These are phyloP conservation scores for Microbotryum violaceum DNA, from an alignment of 1,284 basidiomycete species.

Conservation along the genomic window DNA sequence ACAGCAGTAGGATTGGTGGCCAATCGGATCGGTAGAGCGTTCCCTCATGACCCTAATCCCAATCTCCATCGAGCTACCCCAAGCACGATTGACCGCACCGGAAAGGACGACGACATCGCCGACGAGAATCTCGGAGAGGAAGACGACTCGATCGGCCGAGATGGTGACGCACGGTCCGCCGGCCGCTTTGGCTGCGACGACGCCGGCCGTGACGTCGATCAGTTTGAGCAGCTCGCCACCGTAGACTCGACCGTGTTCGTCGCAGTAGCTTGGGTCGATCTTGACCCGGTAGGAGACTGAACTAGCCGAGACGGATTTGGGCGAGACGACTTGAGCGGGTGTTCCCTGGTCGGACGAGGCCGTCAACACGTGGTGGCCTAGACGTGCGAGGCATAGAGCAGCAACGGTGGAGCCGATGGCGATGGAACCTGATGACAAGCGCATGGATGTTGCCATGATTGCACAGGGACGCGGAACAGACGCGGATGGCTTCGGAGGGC, in stretches of 20 bases:
- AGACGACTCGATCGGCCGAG: constrained; percentile 38
- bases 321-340: no score
- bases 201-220: constrained; percentile 43
- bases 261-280: constrained; percentile 18
- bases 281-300: constrained; percentile 23
- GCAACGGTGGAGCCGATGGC: no score
- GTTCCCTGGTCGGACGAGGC: no score
- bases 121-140: constrained; percentile 28
- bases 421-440: no score
- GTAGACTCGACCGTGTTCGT: constrained; percentile 36
- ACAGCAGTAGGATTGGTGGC: constrained; percentile 38
- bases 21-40: constrained; percentile 21
- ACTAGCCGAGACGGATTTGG: constrained; percentile 2
- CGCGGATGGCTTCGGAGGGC: no score
- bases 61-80: constrained; percentile 41
- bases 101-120: constrained; percentile 39
- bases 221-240: constrained; percentile 43
- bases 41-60: constrained; percentile 41
- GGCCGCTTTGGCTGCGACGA: constrained; percentile 41
- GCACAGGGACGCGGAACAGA: no score
- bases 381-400: no score
- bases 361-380: no score
- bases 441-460: no score
- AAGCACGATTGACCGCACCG: constrained; percentile 41
- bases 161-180: constrained; percentile 41